phyloP scores from a whole-genome alignment of 1,139 yeast species.

The Lodderomyces orthopsilosis region DNA sequence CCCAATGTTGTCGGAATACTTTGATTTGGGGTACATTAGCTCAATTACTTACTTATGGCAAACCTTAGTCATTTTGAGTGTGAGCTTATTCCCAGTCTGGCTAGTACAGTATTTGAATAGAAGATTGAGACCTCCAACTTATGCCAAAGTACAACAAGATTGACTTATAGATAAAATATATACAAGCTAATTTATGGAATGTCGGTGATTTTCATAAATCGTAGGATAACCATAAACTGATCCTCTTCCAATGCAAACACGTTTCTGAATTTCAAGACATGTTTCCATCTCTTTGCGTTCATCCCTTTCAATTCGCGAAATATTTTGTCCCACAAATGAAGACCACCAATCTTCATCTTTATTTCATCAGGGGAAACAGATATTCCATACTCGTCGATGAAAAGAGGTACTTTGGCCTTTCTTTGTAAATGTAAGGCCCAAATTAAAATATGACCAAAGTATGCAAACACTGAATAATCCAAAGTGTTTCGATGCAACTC shows the following conservation, averaged over 20 bases:
- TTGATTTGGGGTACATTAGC: conserved; percentile 62
- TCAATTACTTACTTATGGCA: conserved; percentile 70
- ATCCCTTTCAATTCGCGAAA: conserved; percentile 33
- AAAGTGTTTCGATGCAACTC: conserved; percentile 35
- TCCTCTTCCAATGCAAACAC: conserved; percentile 42
- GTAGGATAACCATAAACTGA: conserved; percentile 40
- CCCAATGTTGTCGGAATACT: conserved; percentile 84
- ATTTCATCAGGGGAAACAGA: conserved; percentile 13
- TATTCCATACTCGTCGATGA: conserved; percentile 18
- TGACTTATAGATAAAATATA: conserved; percentile 12
- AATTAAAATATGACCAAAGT: conserved; percentile 41
- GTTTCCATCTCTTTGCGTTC: conserved; percentile 48
- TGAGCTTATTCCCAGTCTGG: conserved; percentile 91
- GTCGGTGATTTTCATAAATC: conserved; percentile 28
- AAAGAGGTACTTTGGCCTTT: conserved; percentile 16
- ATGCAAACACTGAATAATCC: conserved; percentile 40
- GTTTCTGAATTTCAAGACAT: conserved; percentile 39
- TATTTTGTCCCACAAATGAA: conserved; percentile 44
- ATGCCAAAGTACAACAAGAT: conserved; percentile 92
- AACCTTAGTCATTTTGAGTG: conserved; percentile 55
- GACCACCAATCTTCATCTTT: conserved; percentile 38
- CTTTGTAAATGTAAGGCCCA: conserved; percentile 37
- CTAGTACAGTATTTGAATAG: conserved; percentile 70
- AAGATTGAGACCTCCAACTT: conserved; percentile 85
- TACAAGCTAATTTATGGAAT: conserved; percentile 9